Conservation (phyloP, 2,329 filamentous ascomycete species). For the Raffaelea deltoideospora region DNA sequence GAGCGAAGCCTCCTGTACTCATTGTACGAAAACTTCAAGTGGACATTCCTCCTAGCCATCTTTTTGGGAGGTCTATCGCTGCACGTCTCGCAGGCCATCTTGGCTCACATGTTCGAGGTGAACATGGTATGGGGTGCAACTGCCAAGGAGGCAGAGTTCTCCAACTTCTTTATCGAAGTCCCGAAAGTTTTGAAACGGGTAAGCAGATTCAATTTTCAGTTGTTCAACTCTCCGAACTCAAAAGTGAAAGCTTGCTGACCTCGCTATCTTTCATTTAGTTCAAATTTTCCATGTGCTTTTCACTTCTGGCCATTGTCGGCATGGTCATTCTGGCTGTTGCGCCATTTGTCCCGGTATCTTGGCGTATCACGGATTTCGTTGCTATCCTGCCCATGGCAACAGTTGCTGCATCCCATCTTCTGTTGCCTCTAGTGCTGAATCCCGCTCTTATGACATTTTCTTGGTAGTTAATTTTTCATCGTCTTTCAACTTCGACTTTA, state of each 20-base stretch:
- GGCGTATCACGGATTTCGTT: constrained; percentile 56
- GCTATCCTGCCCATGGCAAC: constrained; percentile 64
- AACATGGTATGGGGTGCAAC: constrained; percentile 81
- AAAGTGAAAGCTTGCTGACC: too few species aligned
- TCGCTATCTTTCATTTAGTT: constrained; percentile 28
- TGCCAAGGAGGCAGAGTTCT: constrained; percentile 65
- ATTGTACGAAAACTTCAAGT: constrained; percentile 53
- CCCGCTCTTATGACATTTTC: constrained; percentile 70
- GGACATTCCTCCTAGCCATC: constrained; percentile 59
- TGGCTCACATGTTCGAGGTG: constrained; percentile 73
- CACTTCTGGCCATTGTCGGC: constrained; percentile 37
- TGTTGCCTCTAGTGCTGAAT: constrained; percentile 60
- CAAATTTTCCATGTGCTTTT: constrained; percentile 55
- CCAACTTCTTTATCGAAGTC: constrained; percentile 75
- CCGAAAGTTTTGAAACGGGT: constrained; percentile 65
- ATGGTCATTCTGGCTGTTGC: constrained; percentile 52
- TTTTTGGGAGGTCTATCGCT: constrained; percentile 72
- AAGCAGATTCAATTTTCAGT: constrained; percentile 19
- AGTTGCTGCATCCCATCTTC: constrained; percentile 51
- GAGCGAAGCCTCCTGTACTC: constrained; percentile 44
- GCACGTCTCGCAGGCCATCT: constrained; percentile 64
- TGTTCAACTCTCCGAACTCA: constrained; percentile 23
- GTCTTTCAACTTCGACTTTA: too few species aligned
- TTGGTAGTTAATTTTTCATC: too few species aligned
- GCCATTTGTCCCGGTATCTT: constrained; percentile 48